Percentiles rank a stretch among this genome's conserved stretches.
Evolutionary conservation across 768 basidiomycete genomes (phyloP).

Genomic region (Melanogaster broomeanus): DNA sequence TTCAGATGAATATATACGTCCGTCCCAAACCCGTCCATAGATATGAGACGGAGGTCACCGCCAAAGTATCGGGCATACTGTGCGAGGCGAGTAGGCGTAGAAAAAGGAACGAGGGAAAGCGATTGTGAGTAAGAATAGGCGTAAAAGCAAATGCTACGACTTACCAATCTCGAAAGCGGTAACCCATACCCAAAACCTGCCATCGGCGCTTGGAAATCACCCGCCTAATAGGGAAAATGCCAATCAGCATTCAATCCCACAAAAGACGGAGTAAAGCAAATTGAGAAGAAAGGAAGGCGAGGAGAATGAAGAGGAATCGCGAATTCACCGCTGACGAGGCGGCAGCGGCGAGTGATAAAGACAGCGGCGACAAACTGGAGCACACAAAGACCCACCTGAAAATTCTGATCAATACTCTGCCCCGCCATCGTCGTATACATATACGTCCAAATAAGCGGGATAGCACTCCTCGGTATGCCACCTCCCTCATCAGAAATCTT

Average conservation of each 20-base stretch:
- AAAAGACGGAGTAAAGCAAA: no score
- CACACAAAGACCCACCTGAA: conserved; percentile 35
- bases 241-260: neutral
- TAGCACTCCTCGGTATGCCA: conserved; percentile 78
- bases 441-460: conserved; percentile 98
- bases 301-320: no score
- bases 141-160: conserved; percentile 25
- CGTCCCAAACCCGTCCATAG: conserved; percentile 98
- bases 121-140: neutral
- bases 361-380: no score
- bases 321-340: conserved; percentile 46
- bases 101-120: neutral
- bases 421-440: conserved; percentile 90
- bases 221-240: conserved; percentile 42
- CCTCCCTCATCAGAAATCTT: conserved; percentile 99
- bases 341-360: no score
- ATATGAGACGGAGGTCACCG: conserved; percentile 88
- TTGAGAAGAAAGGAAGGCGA: neutral
- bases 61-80: conserved; percentile 96
- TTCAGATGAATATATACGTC: conserved; percentile 94
- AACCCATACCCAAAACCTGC: conserved; percentile 96
- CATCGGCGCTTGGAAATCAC: conserved; percentile 97
- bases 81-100: neutral
- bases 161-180: conserved; percentile 85
- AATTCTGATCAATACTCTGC: conserved; percentile 73